Percentiles rank a stretch among this genome's conserved stretches.
Conservation (phyloP, 176 grass and related monocot species). For the Zoysia pacifica region DNA sequence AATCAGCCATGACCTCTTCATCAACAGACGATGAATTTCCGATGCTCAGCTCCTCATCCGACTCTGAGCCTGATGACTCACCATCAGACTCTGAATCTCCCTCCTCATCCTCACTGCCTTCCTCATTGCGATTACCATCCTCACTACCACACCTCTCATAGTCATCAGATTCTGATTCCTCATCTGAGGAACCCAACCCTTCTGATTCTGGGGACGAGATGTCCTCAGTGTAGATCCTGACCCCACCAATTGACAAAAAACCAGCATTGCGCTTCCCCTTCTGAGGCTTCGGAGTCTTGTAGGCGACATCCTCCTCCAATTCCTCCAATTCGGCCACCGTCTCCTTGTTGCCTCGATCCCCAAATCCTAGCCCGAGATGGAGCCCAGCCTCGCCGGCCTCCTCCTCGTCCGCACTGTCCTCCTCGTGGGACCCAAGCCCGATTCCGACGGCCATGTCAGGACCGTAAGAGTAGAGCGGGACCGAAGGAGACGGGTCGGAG, state of each 20-base stretch:
- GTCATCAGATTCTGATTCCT: slow-evolving; percentile 40
- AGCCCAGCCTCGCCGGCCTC: slow-evolving; percentile 21
- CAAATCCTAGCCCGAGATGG: slow-evolving; percentile 65
- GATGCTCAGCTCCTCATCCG: slow-evolving; percentile 43
- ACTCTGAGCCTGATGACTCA: slow-evolving; percentile 29
- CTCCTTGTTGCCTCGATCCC: slow-evolving; percentile 23
- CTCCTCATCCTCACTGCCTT: slow-evolving; percentile 39
- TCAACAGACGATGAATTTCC: slow-evolving; percentile 60
- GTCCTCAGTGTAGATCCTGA: slow-evolving; percentile 83
- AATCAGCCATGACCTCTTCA: slow-evolving; percentile 73
- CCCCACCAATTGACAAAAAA: slow-evolving; percentile 72
- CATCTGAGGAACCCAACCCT: slow-evolving; percentile 35
- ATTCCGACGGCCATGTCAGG: slow-evolving; percentile 39
- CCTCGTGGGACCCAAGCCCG: slow-evolving; percentile 45
- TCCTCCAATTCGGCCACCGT: slow-evolving; percentile 32
- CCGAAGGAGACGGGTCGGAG: slow-evolving; percentile 28
- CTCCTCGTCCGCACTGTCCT: slow-evolving; percentile 40
- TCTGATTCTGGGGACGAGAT: slow-evolving; percentile 68
- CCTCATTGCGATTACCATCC: slow-evolving; percentile 26
- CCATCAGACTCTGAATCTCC: slow-evolving; percentile 15
- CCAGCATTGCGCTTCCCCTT: slow-evolving; percentile 46
- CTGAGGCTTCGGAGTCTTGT: slow-evolving; percentile 43
- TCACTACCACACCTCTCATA: slow-evolving; percentile 32
- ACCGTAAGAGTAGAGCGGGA: slow-evolving; percentile 51
- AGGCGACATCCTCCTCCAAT: slow-evolving; percentile 29